Evolutionary conservation across 306 rosid genomes (phyloP).

Genomic region (Mucuna pruriens): DNA sequence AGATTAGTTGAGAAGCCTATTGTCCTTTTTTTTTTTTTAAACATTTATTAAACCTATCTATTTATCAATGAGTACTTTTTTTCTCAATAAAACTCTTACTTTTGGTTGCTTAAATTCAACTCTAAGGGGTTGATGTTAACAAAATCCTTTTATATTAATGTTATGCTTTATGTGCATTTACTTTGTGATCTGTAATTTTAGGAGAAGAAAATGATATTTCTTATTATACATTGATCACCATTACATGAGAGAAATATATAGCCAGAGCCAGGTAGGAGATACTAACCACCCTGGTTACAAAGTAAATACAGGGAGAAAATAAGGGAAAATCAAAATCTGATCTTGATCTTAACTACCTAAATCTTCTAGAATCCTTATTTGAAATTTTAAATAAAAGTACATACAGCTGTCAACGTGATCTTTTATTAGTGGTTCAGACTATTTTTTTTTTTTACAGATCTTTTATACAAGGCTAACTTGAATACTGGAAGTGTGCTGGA

Average conservation of each 20-base stretch:
- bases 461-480: slow-evolving; percentile 91
- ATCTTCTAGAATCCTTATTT: neutral
- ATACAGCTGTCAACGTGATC: neutral
- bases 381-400: neutral
- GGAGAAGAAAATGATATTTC: neutral
- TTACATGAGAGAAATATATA: neutral
- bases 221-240: neutral
- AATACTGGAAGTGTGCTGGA: slow-evolving; percentile 96
- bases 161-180: slow-evolving; percentile 24
- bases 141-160: neutral
- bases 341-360: neutral
- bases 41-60: too few species aligned
- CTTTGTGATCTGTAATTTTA: neutral
- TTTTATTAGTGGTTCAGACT: slow-evolving; percentile 14
- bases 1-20: slow-evolving; percentile 15
- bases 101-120: neutral
- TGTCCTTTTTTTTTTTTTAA: too few species aligned
- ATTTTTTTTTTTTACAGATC: slow-evolving; percentile 65
- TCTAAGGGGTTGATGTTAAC: neutral
- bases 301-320: neutral
- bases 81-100: too few species aligned
- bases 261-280: neutral
- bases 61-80: too few species aligned
- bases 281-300: neutral
- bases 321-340: neutral